Evolutionary conservation across 169 alveolate species (phyloP), one percentile per base, ranked within the genome.

Genomic region (Babesia gibsoni): DNA sequence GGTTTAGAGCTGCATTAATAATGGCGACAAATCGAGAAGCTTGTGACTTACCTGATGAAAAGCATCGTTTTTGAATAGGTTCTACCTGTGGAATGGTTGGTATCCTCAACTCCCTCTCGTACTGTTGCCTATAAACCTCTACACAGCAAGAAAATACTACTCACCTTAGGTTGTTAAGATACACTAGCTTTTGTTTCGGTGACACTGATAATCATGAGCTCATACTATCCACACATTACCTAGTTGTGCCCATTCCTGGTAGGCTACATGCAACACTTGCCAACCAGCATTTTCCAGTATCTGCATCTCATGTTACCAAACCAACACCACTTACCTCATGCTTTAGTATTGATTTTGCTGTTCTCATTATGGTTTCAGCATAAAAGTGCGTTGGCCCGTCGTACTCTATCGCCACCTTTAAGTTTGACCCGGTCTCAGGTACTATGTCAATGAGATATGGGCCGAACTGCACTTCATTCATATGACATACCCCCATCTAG

Each of bases 321-420:
- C 2, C 22, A 25, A 16, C 4, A 25, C 45, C 16, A 4, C 36
- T 46, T 36, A 79, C 88, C 75, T 79, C 88, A 61, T 79, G 88
- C 48, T 79, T 79, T 22, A 69, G 72, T 4, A 79, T 67, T 1
- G 88, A 79, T 52, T 79, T 79, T 22, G 74, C 68, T 14, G 67
- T 79, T 27, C 88, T n/a, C 88, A 79, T 79, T 2, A 59, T 56
- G 0, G 88, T 79, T 32, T 79, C 88, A 29, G 69, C 52, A 53
- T 79, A 79, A 41, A 79, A 79, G 48, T 79, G 88, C 14, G 74
- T 49, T 16, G 88, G 88, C 30, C 88, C 88, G 63, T 79, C 88
- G 41, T 79, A 79, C 54, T 79, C 88, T 12, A 79, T 79, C 20
- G 83, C 88, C 42, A 69, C 72, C 0, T 32, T 29, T 12, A 14